phyloP scores from a whole-genome alignment of 177 flowering plant species.

The Vitis hybrid region DNA sequence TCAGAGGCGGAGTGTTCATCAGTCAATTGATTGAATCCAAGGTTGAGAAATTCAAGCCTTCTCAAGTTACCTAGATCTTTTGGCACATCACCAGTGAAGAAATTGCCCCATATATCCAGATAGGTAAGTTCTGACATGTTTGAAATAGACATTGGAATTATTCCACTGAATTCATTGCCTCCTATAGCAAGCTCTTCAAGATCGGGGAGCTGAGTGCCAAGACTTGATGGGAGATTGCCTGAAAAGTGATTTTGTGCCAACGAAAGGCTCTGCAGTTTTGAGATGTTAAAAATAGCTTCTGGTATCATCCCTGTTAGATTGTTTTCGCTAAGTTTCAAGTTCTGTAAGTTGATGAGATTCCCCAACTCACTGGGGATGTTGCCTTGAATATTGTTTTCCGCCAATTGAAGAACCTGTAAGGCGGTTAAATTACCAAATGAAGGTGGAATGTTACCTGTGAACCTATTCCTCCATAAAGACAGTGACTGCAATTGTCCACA shows the following conservation, averaged over 20 bases:
- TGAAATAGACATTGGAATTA: slow-evolving; percentile 3
- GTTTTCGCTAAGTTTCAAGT: too few species aligned
- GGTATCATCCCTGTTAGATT: too few species aligned
- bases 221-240: background rate
- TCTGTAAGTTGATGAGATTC: too few species aligned
- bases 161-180: background rate
- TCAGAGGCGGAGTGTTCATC: background rate
- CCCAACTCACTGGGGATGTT: too few species aligned
- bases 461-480: too few species aligned
- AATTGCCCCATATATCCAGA: background rate
- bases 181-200: background rate
- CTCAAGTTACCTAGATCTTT: background rate
- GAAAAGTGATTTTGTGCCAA: background rate
- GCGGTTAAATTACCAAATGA: too few species aligned
- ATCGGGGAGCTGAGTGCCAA: slow-evolving; percentile 1
- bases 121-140: background rate
- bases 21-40: background rate
- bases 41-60: background rate
- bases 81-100: slow-evolving; percentile 2
- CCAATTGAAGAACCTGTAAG: too few species aligned
- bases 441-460: too few species aligned
- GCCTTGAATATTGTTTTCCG: too few species aligned
- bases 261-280: too few species aligned
- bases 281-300: too few species aligned
- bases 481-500: too few species aligned